Evolutionary conservation across 2,329 filamentous ascomycete genomes (phyloP).

Genomic region (Fusarium anguioides): DNA sequence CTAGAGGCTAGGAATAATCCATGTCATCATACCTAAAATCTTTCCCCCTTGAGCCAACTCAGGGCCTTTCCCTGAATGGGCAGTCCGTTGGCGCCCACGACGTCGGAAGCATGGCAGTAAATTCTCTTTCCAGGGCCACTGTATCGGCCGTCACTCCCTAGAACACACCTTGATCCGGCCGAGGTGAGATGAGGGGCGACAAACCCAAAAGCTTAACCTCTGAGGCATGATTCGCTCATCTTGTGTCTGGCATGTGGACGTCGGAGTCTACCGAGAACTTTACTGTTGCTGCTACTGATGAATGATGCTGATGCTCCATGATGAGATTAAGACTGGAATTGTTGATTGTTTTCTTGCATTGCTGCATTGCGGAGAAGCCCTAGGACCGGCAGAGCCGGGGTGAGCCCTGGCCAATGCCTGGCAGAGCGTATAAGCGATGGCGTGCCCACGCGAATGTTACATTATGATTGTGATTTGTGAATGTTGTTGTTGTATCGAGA

Average conservation of each 20-base stretch:
- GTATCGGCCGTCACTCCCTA: constrained; percentile 20
- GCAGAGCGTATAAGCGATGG: constrained; percentile 36
- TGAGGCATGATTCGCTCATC: constrained; percentile 30
- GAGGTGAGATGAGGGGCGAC: constrained; percentile 21
- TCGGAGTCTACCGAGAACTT: constrained; percentile 33
- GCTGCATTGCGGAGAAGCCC: constrained; percentile 36
- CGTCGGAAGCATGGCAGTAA: constrained; percentile 33
- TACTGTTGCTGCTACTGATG: too few species aligned
- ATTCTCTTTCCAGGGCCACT: constrained; percentile 9
- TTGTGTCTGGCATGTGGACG: constrained; percentile 21
- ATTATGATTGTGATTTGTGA: background rate
- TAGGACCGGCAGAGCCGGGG: constrained; percentile 35
- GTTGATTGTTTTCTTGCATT: constrained; percentile 25
- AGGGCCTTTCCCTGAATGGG: constrained; percentile 40
- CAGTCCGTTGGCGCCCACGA: constrained; percentile 37
- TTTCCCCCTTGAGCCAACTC: constrained; percentile 42
- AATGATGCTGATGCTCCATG: constrained; percentile 25
- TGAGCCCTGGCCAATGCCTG: constrained; percentile 34
- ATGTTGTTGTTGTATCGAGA: constrained; percentile 2
- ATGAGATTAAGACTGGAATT: constrained; percentile 30
- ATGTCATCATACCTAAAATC: constrained; percentile 28
- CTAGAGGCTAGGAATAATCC: constrained; percentile 28
- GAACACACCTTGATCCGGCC: constrained; percentile 32
- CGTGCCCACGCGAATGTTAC: constrained; percentile 35
- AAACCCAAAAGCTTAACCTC: constrained; percentile 35